Base-by-base conservation (phyloP, 257 asterid genomes). In the Solanum virginianum region DNA sequence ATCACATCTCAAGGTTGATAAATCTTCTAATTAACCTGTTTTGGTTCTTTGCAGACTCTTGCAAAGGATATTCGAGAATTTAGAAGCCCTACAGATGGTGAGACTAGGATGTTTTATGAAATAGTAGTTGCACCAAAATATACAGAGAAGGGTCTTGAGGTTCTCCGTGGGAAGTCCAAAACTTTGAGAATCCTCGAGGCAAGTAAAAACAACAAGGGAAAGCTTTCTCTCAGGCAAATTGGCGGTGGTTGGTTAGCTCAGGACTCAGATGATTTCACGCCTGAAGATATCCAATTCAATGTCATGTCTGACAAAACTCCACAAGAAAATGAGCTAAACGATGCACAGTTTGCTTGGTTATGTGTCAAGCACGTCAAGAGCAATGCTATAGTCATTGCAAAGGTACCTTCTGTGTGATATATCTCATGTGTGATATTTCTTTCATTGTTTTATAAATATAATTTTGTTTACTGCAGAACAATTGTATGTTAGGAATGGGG, bases 171-270 rank as follows among this genome's bases (percentile, higher is more conserved):
- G 59, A 96, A 96, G 91, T 96, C 99, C 43, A 96, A 93, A 88
- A 93, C 97, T 47, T 90, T 96, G 93, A 92, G 99, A 90, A 94
- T 94, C 87, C 98, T 93, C 5, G 98, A 94, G 92, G 98, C 98
- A 53, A 89, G 88, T 83, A 95, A 94, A 88, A 96, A 96, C 83
- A 85, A 72, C 77, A 89, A 71, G 87, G 99, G 99, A 80, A 96
- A 96, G 86, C 93, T 93, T 57, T 96, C 99, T 1, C 89, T 96
- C 84, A 93, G 98, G 88, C 99, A 96, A 88, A 97, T 96, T 65
- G 97, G 99, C 66, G 99, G 99, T 79, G 99, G 99, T 55, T 96
- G 98, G 98, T 90, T 96, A 85, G 97, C 97, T 79, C 98, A 96
- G 90, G 98, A 93, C 24, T 93, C 99, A n/a, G 99, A 96, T 88